A percentile compares a stretch with the other conserved stretches of the same genome.
These are phyloP conservation scores for Eutrema heterophyllum DNA, from an alignment of 345 rosid species.

Conservation along the genomic window DNA sequence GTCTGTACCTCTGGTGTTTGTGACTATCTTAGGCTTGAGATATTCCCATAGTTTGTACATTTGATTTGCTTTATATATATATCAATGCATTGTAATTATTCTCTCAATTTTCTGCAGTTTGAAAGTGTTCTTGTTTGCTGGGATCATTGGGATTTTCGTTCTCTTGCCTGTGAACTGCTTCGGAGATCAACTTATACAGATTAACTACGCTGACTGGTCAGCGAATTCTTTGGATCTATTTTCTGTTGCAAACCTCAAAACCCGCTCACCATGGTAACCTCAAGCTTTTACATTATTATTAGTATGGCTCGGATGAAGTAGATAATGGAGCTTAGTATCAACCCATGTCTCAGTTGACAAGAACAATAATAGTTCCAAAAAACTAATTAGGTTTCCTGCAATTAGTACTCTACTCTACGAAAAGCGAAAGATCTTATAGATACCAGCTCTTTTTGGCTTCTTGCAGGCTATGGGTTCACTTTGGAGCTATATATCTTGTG, in stretches of 20 bases:
- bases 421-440: too few relatives aligned
- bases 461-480: conserved; percentile 94
- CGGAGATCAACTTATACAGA: conserved; percentile 56
- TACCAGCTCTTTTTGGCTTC: conserved; percentile 19
- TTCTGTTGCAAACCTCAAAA: conserved; percentile 69
- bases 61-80: background rate
- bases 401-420: background rate
- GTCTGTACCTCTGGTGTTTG: conserved; percentile 19
- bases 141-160: conserved; percentile 75
- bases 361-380: background rate
- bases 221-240: conserved; percentile 78
- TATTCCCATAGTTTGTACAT: conserved; percentile 1
- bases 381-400: background rate
- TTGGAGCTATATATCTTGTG: conserved; percentile 65
- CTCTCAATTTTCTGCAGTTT: conserved; percentile 48
- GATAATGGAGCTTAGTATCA: background rate
- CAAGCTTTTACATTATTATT: background rate
- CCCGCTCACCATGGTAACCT: conserved; percentile 59
- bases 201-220: conserved; percentile 62
- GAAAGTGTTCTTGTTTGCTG: conserved; percentile 82
- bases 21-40: background rate
- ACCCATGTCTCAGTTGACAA: background rate
- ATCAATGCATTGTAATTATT: background rate
- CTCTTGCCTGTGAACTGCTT: conserved; percentile 84
- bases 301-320: background rate